Evolutionary conservation across 2,329 filamentous ascomycete genomes (phyloP).

Genomic region (Colletotrichum shisoi): DNA sequence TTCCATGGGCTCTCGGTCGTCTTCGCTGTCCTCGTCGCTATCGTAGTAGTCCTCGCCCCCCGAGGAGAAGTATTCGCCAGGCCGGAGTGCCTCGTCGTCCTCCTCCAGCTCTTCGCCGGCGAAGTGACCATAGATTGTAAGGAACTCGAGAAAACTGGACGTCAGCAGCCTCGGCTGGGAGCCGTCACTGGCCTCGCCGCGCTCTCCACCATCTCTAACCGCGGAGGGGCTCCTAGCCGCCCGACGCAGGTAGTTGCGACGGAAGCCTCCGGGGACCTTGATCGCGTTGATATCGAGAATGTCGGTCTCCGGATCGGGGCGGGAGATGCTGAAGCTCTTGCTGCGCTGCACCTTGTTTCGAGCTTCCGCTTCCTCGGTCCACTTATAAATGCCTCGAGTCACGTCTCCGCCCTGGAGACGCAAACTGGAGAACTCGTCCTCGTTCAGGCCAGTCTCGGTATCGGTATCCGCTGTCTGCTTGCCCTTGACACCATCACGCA

Average conservation of each 20-base stretch:
- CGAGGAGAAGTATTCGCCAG: constrained; percentile 91
- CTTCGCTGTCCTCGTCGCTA: constrained; percentile 59
- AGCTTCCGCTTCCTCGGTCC: constrained; percentile 87
- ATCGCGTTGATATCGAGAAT: constrained; percentile 87
- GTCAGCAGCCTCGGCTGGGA: constrained; percentile 75
- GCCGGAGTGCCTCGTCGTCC: constrained; percentile 86
- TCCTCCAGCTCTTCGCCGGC: constrained; percentile 96
- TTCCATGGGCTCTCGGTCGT: constrained; percentile 82
- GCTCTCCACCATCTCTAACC: constrained; percentile 52
- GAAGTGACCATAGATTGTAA: constrained; percentile 96
- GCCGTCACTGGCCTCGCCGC: constrained; percentile 48
- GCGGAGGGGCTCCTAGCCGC: constrained; percentile 69
- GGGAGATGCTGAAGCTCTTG: constrained; percentile 82
- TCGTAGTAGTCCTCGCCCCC: constrained; percentile 67
- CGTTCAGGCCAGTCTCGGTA: constrained; percentile 55
- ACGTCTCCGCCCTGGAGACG: constrained; percentile 93
- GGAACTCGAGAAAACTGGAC: constrained; percentile 92
- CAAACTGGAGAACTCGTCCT: constrained; percentile 92
- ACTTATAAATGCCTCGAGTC: constrained; percentile 93
- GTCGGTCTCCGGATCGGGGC: constrained; percentile 81
- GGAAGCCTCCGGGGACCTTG: constrained; percentile 91
- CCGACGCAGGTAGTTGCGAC: constrained; percentile 85
- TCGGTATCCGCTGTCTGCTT: constrained; percentile 59
- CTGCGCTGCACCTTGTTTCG: constrained; percentile 76
- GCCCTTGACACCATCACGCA: constrained; percentile 59